Conservation (phyloP, 2,329 filamentous ascomycete species). For the Trichoderma aggressivum region DNA sequence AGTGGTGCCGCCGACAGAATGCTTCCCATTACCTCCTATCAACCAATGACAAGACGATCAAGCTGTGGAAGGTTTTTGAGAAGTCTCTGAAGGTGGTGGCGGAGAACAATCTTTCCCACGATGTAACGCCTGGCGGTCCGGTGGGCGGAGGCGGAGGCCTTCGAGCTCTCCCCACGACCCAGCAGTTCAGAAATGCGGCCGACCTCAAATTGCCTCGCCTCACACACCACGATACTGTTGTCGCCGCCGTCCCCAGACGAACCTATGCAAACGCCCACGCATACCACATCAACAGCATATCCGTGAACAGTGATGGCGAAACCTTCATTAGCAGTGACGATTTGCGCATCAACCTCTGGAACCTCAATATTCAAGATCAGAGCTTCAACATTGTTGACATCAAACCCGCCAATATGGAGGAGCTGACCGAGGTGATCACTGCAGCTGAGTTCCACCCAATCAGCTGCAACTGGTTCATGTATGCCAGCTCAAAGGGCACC, state of each 20-base stretch:
- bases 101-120: slow-evolving; percentile 96
- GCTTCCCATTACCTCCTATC: slow-evolving; percentile 96
- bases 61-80: slow-evolving; percentile 99
- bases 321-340: slow-evolving; percentile 99
- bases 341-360: slow-evolving; percentile 96
- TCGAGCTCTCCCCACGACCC: slow-evolving; percentile 62
- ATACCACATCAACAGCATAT: slow-evolving; percentile 99
- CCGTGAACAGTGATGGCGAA: slow-evolving; percentile 99
- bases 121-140: slow-evolving; percentile 74
- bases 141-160: slow-evolving; percentile 69
- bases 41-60: slow-evolving; percentile 99
- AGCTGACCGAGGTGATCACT: slow-evolving; percentile 97
- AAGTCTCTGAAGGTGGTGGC: slow-evolving; percentile 98
- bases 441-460: slow-evolving; percentile 95
- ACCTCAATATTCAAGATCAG: slow-evolving; percentile 97
- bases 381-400: slow-evolving; percentile 99
- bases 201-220: slow-evolving; percentile 92
- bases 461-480: slow-evolving; percentile 99
- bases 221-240: slow-evolving; percentile 97
- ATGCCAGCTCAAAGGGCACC: slow-evolving; percentile 96
- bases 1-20: slow-evolving; percentile 98
- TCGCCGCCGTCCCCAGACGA: slow-evolving; percentile 90
- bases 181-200: slow-evolving; percentile 73
- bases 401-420: slow-evolving; percentile 99
- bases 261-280: slow-evolving; percentile 98